These are phyloP conservation scores for Scopulariopsis brevicaulis DNA, from an alignment of 2,329 filamentous ascomycete genomes.

Conservation along the genomic window DNA sequence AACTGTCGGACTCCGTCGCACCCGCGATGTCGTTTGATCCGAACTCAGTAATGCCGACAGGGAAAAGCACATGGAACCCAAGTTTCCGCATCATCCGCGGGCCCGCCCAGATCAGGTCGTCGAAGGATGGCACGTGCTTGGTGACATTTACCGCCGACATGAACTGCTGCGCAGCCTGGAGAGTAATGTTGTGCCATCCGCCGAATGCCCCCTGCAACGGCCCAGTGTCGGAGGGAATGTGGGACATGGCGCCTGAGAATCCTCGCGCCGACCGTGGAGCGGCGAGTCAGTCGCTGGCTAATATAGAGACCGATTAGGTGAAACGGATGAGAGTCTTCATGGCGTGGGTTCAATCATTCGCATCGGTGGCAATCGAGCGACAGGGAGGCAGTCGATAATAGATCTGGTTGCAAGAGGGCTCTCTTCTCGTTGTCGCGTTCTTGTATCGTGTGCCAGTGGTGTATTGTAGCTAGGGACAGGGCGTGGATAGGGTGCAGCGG, in stretches of 20 bases:
- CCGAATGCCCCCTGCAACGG: conserved; percentile 22
- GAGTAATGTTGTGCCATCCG: conserved; percentile 41
- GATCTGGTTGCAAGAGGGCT: too few relatives aligned
- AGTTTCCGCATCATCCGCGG: conserved; percentile 60
- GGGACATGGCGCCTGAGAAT: neutral
- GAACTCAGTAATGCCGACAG: conserved; percentile 51
- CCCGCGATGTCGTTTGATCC: neutral
- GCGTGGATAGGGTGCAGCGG: too few relatives aligned
- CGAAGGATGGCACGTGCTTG: conserved; percentile 50
- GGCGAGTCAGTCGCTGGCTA: neutral
- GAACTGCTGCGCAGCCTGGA: conserved; percentile 23
- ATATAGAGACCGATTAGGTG: neutral
- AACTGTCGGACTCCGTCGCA: neutral
- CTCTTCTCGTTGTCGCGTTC: too few relatives aligned
- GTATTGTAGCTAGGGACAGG: too few relatives aligned
- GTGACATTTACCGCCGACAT: conserved; percentile 38
- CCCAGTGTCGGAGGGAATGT: neutral
- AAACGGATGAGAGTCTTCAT: neutral
- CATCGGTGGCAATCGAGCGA: neutral
- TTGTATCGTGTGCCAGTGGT: too few relatives aligned
- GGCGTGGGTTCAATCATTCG: neutral
- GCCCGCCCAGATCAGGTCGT: conserved; percentile 57
- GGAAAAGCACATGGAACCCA: conserved; percentile 48
- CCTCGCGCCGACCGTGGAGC: neutral
- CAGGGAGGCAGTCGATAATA: too few relatives aligned